Percentiles rank a stretch among this genome's conserved stretches.
phyloP scores from a whole-genome alignment of 225 moss, liverwort and hornwort genomes.

The Sphagnum tenellum region DNA sequence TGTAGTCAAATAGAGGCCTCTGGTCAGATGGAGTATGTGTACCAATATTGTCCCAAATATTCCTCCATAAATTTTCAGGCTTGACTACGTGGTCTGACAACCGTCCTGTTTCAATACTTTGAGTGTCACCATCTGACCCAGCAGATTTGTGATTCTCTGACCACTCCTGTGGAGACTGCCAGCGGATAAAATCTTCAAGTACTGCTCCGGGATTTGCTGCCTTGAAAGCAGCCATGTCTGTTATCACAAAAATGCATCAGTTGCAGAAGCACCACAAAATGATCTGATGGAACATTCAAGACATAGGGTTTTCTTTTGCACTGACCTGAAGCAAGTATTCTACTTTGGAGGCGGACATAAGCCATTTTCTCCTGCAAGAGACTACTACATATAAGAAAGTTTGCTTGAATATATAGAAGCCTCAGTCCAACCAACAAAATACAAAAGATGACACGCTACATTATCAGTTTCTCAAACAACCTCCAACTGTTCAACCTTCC shows the following conservation, averaged over 20 bases:
- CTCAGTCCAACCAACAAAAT: background rate
- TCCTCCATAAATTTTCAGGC: conserved; percentile 60
- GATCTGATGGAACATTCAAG: background rate
- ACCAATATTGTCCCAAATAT: conserved; percentile 50
- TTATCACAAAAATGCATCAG: background rate
- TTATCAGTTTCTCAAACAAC: background rate
- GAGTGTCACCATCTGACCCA: conserved; percentile 27
- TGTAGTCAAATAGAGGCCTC: conserved; percentile 57
- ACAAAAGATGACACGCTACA: too few species aligned
- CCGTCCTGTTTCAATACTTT: conserved; percentile 31
- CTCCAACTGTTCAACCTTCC: background rate
- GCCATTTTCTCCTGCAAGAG: conserved; percentile 51
- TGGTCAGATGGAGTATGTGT: conserved; percentile 37
- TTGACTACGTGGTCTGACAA: conserved; percentile 66
- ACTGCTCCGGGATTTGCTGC: conserved; percentile 59
- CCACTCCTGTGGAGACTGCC: conserved; percentile 50
- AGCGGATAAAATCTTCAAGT: conserved; percentile 68
- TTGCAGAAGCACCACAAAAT: background rate
- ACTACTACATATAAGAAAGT: background rate
- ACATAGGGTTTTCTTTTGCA: background rate
- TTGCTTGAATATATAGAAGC: background rate
- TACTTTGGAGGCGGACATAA: conserved; percentile 34
- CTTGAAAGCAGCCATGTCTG: conserved; percentile 76
- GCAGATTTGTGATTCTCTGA: conserved; percentile 14
- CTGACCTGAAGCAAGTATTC: conserved; percentile 70